Evolutionary conservation across 2,329 filamentous ascomycete species (phyloP), one percentile per base, ranked within the genome.

Genomic region (Cercospora brassicicola): DNA sequence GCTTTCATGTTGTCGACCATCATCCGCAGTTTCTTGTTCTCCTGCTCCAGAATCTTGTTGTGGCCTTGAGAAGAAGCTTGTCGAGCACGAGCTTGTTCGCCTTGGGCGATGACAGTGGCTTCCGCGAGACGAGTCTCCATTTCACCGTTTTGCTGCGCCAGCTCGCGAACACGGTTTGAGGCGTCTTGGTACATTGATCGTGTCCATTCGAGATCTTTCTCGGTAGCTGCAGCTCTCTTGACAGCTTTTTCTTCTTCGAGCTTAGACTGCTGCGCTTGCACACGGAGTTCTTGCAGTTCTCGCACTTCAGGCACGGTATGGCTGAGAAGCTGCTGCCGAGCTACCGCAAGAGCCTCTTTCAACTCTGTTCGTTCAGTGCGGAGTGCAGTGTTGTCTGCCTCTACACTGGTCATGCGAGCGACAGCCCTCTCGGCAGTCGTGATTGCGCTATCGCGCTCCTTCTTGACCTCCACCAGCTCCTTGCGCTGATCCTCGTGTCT

Each of bases 151-250:
- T 87, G 83, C 1, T 78, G 73, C 20, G 79, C 78, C 2, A 87
- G 77, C 15, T 81, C 80, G 13, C 80, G 79, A 2, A 83, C 83
- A 1, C 81, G 76, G 33, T 83, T 82, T 8, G 86, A 87, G 0
- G 85, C 84, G 23, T 85, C 81, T 72, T 90, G 89, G 73, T 91
- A 91, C 9, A 84, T 80, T 3, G 82, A 81, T 62, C 86, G 84
- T 11, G 83, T 80, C 73, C 88, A 91, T 1, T 88, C 86, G 28
- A 84, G 79, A 3, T 88, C 86, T 13, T 80, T 81, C 30, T 84
- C 78, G 1, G 77, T 69, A 13, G 72, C 77, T 33, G 76, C 69
- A 11, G 81, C 76, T 7, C 76, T 72, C 42, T 74, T 74, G 9
- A 76, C 71, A 5, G 77, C 70, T 51, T 76, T 74, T 11, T 73